Base-by-base conservation (phyloP, 1,284 basidiomycete species). In the Meripilus lineatus region DNA sequence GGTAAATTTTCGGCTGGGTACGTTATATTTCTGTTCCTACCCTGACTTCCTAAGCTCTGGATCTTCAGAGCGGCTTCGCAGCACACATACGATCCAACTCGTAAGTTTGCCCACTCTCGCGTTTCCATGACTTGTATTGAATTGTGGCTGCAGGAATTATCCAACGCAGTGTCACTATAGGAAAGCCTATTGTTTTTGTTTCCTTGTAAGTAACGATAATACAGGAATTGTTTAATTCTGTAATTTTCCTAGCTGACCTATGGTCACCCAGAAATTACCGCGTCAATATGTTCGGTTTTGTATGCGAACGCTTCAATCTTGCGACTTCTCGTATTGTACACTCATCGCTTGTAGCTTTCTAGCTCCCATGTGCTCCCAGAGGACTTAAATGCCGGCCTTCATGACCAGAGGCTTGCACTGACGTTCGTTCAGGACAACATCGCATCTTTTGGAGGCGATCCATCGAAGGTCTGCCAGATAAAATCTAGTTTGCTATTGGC, bases 351-450 rank as follows among this genome's bases (percentile, higher is more conserved):
- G 38, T 36, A 80, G 78, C 62, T 80, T 40, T 65, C 80, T 2
- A 80, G 78, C 46, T 50, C 61, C 2, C 59, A 66, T 43, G 67
- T 79, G 4, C 61, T 66, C 0, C 61, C 72, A 0, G 57, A 73
- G 51, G 76, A 80, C 51, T 61, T 81, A 7, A 78, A 81, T 44
- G 70, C 67, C 2, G 79, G 79, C 4, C 59, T 81, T 4, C 64
- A 66, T 28, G 82, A 86, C 54, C 77, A 84, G 48, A 67, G 71
- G 5, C 63, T 69, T 13, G 79, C 79, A 0, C 61, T 87, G 2
- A 51, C 62, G n/a, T 88, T 83, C 61, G 54, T 86, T 2, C 75
- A 80, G 47, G 56, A 77, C 10, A 82, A 86, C 48, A 75, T 87
- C 25, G 66, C 64, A 0, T 63, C 64, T 0, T 86, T 88, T 53